Evolutionary conservation across 345 rosid genomes (phyloP).

Genomic region (Hevea brasiliensis): DNA sequence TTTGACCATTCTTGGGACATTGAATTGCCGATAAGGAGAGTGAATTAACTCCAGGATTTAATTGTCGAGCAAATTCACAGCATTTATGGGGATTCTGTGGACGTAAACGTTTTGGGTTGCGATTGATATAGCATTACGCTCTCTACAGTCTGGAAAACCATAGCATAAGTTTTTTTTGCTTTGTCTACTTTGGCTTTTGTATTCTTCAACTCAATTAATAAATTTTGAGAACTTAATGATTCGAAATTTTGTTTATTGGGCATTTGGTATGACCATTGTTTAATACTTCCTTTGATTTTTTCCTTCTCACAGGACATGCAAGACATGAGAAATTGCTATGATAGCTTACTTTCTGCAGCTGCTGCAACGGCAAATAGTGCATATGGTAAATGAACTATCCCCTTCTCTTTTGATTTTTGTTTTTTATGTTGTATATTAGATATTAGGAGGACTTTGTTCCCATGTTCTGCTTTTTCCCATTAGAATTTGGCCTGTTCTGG

Average conservation of each 20-base stretch:
- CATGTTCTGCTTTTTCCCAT: not conserved
- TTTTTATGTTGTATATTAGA: not conserved
- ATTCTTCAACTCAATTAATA: not conserved
- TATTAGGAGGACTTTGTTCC: not conserved
- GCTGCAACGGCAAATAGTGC: conserved; percentile 93
- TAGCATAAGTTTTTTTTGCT: not conserved
- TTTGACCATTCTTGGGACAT: not conserved
- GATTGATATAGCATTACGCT: not conserved
- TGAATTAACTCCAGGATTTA: not conserved
- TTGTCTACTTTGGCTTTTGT: not conserved
- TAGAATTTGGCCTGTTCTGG: not conserved
- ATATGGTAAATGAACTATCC: conserved; percentile 51
- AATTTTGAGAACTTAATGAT: not conserved
- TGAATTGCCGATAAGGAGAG: not conserved
- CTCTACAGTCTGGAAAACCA: not conserved
- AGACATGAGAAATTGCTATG: conserved; percentile 88
- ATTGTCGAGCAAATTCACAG: not conserved
- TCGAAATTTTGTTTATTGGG: not conserved
- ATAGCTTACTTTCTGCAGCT: conserved; percentile 92
- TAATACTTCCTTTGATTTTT: not conserved
- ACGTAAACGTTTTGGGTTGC: not conserved
- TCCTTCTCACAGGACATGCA: conserved; percentile 68
- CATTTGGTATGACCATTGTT: not conserved
- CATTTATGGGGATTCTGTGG: not conserved
- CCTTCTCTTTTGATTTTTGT: conserved; percentile 5